phyloP scores from a whole-genome alignment of 2,329 filamentous ascomycete genomes.

The Purpureocillium lavendulum region DNA sequence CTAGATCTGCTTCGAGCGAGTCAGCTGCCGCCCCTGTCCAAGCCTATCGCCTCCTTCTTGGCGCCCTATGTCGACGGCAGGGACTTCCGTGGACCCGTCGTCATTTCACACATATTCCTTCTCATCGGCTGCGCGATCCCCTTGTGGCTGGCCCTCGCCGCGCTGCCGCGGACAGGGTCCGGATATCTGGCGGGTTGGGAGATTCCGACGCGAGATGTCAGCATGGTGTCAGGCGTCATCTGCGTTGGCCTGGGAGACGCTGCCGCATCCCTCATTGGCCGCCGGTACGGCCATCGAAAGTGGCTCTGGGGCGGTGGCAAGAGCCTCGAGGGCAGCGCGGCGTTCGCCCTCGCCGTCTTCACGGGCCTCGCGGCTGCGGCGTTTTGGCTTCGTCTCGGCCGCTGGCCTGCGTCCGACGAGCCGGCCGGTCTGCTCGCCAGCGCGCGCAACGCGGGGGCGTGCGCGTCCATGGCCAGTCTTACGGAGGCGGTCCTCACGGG shows the following conservation, averaged over 20 bases:
- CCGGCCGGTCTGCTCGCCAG: constrained; percentile 25
- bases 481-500: constrained; percentile 94
- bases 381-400: constrained; percentile 67
- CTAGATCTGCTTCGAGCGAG: constrained; percentile 85
- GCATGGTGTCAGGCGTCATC: constrained; percentile 86
- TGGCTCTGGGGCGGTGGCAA: constrained; percentile 98
- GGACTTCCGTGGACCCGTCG: constrained; percentile 86
- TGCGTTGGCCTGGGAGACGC: constrained; percentile 95
- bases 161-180: constrained; percentile 48
- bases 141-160: constrained; percentile 78
- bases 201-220: constrained; percentile 62
- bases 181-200: constrained; percentile 66
- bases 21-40: constrained; percentile 82
- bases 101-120: constrained; percentile 93
- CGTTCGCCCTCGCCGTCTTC: constrained; percentile 76
- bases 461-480: constrained; percentile 73
- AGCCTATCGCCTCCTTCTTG: constrained; percentile 77
- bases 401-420: constrained; percentile 52
- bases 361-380: constrained; percentile 62
- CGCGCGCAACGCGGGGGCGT: constrained; percentile 61
- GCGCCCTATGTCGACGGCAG: constrained; percentile 91
- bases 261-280: constrained; percentile 80
- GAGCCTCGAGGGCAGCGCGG: constrained; percentile 78
- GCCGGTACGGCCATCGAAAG: constrained; percentile 77
- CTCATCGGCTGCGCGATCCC: constrained; percentile 93